Conservation (phyloP, 139 green algal species). For the Chlorella sp. region DNA sequence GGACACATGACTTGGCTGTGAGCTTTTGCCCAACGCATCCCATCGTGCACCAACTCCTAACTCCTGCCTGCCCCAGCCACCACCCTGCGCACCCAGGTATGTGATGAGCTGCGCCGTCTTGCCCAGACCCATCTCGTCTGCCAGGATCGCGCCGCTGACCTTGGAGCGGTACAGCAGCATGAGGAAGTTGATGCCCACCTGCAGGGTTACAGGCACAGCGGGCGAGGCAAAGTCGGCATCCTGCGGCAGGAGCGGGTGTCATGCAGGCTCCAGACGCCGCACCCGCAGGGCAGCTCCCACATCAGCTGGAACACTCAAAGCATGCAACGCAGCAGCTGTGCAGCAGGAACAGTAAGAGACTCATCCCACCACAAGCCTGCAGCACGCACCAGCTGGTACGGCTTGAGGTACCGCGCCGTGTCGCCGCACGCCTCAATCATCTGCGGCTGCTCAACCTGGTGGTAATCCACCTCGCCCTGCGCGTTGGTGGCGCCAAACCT, state of each 20-base stretch:
- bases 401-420: constrained; percentile 73
- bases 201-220: constrained; percentile 3
- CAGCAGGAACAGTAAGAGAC: background rate
- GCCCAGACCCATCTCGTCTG: constrained; percentile 66
- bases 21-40: too few species aligned
- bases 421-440: constrained; percentile 62
- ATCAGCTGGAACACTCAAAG: background rate
- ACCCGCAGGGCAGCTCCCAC: background rate
- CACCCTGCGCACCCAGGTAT: constrained; percentile 71
- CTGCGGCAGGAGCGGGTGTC: too few species aligned
- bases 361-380: background rate
- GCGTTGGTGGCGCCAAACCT: constrained; percentile 36
- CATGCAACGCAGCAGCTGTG: background rate
- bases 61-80: too few species aligned
- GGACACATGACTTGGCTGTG: too few species aligned
- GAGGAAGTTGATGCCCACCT: constrained; percentile 96
- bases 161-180: constrained; percentile 77
- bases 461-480: constrained; percentile 10
- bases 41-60: too few species aligned
- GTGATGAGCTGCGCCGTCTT: constrained; percentile 92
- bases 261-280: too few species aligned
- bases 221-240: background rate
- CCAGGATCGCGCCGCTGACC: constrained; percentile 82
- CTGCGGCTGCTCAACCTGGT: constrained; percentile 46
- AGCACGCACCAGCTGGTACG: constrained; percentile 73